Percentiles rank a stretch among this genome's conserved stretches.
phyloP scores from a whole-genome alignment of 495 filamentous ascomycete species.

The Aspergillus baeticus region DNA sequence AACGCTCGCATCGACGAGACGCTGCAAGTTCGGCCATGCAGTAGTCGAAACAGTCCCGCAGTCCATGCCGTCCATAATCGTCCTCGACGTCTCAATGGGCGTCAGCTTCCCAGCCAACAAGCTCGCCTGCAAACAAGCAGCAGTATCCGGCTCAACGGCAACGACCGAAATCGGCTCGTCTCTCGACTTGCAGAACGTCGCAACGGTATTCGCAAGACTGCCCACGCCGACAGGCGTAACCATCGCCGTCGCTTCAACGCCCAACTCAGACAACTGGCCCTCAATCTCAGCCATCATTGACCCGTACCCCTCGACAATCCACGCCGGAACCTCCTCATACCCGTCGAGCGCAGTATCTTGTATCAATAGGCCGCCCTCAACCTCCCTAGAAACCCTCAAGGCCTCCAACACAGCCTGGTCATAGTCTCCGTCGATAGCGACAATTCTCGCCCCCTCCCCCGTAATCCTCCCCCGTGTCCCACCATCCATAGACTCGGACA shows the following conservation, averaged over 20 bases:
- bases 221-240: conserved; percentile 66
- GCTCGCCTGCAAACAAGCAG: conserved; percentile 55
- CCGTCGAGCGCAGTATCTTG: conserved; percentile 63
- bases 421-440: conserved; percentile 55
- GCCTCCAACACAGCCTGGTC: conserved; percentile 55
- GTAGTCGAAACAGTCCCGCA: conserved; percentile 63
- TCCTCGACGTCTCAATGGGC: conserved; percentile 47
- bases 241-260: conserved; percentile 34
- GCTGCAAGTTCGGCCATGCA: conserved; percentile 57
- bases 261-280: conserved; percentile 41
- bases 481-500: conserved; percentile 52
- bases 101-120: conserved; percentile 43
- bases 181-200: conserved; percentile 53
- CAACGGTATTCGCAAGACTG: conserved; percentile 61
- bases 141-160: conserved; percentile 63
- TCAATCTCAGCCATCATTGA: conserved; percentile 67
- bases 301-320: conserved; percentile 72
- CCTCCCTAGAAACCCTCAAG: conserved; percentile 27
- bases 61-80: conserved; percentile 68
- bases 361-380: conserved; percentile 49
- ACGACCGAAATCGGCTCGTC: conserved; percentile 39
- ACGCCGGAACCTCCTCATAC: conserved; percentile 62
- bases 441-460: conserved; percentile 56
- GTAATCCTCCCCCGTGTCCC: conserved; percentile 52
- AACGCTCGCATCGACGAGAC: conserved; percentile 57